Percentiles rank a stretch among this genome's conserved stretches.
Evolutionary conservation across 169 alveolate genomes (phyloP).

Genomic region (Eimeria tenella): DNA sequence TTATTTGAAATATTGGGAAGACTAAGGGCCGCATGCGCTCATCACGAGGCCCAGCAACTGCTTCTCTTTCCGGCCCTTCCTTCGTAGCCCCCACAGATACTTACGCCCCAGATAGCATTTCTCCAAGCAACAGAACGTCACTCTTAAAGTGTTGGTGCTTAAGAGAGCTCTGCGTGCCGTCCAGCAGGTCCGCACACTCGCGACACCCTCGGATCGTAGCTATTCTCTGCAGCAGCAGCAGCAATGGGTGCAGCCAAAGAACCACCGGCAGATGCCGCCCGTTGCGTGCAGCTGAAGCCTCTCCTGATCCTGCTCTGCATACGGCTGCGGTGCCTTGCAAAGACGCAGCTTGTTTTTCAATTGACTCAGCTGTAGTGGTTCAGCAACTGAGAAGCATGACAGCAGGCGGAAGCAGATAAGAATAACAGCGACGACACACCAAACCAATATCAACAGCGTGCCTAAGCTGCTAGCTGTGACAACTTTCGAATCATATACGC

Average conservation of each 20-base stretch:
- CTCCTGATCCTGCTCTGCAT: slow-evolving; percentile 22
- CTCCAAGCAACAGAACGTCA: slow-evolving; percentile 2
- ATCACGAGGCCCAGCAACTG: no score
- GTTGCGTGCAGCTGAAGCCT: slow-evolving; percentile 54
- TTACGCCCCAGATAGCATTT: slow-evolving; percentile 1
- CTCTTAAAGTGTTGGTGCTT: background rate
- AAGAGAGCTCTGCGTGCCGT: background rate
- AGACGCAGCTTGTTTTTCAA: slow-evolving; percentile 6
- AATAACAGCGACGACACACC: background rate
- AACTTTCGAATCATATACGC: background rate
- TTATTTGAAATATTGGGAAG: background rate
- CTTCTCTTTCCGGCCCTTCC: background rate
- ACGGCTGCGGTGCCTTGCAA: background rate
- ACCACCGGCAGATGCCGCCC: slow-evolving; percentile 33
- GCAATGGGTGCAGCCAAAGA: background rate
- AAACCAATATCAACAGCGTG: background rate
- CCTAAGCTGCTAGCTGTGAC: background rate
- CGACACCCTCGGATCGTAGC: slow-evolving; percentile 7
- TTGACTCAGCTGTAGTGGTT: slow-evolving; percentile 59
- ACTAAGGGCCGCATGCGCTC: background rate
- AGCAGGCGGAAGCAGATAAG: background rate
- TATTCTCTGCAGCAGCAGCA: slow-evolving; percentile 40
- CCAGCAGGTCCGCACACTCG: slow-evolving; percentile 37
- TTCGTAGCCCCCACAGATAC: slow-evolving; percentile 8
- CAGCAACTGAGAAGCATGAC: slow-evolving; percentile 35